These are phyloP conservation scores for Thalassia testudinum DNA, from an alignment of 116 monocot genomes.

Conservation along the genomic window DNA sequence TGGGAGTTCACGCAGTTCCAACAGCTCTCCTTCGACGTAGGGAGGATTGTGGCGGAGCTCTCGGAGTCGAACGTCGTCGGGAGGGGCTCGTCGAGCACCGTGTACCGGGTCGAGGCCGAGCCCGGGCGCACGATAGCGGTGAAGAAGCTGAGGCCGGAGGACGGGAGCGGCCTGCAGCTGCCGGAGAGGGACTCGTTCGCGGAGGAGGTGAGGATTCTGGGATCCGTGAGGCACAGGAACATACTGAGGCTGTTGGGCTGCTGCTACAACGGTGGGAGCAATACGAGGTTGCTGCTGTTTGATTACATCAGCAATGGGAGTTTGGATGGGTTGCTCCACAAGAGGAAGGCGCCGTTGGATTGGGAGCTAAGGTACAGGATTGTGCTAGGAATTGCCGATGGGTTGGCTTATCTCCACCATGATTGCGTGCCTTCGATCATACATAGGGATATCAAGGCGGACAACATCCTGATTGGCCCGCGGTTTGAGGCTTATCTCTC, in stretches of 20 bases:
- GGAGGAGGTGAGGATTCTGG: constrained; percentile 21
- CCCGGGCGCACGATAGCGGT: constrained; percentile 45
- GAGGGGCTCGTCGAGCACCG: constrained; percentile 51
- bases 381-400: constrained; percentile 59
- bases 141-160: constrained; percentile 41
- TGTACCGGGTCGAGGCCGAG: constrained; percentile 35
- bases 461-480: constrained; percentile 70
- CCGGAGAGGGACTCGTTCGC: constrained; percentile 24
- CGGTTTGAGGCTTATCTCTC: constrained; percentile 78
- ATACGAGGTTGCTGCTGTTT: constrained; percentile 48
- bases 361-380: constrained; percentile 59
- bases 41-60: constrained; percentile 30
- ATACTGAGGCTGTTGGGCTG: constrained; percentile 40
- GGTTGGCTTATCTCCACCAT: constrained; percentile 82
- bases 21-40: constrained; percentile 42
- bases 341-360: constrained; percentile 22
- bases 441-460: constrained; percentile 86
- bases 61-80: constrained; percentile 40
- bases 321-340: constrained; percentile 12
- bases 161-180: constrained; percentile 17
- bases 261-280: constrained; percentile 16
- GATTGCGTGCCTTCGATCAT: constrained; percentile 70
- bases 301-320: constrained; percentile 35
- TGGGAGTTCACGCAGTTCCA: constrained; percentile 86
- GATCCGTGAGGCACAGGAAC: constrained; percentile 52